Conservation (phyloP, 2,329 filamentous ascomycete genomes). For the Xylaria sp. region DNA sequence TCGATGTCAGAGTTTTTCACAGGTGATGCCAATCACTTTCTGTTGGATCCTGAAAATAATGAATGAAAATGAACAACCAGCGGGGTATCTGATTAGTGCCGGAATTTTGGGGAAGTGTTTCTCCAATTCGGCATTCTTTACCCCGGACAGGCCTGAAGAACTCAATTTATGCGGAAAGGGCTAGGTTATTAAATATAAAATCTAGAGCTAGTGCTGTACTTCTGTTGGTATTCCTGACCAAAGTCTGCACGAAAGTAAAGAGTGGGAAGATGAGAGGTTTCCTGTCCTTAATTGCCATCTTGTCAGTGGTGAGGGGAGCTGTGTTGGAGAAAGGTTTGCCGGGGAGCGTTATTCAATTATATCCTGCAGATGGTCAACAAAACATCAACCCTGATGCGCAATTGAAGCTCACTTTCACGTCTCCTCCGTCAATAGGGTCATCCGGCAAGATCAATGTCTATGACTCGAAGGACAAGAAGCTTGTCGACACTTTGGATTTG, state of each 20-base stretch:
- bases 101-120: conserved; percentile 2
- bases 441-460: conserved; percentile 34
- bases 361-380: conserved; percentile 23
- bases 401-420: conserved; percentile 27
- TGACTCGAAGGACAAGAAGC: conserved; percentile 26
- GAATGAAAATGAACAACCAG: too few species aligned
- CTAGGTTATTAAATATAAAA: conserved; percentile 3
- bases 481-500: conserved; percentile 31
- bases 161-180: not conserved
- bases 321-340: not conserved
- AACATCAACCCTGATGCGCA: conserved; percentile 32
- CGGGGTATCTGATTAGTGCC: not conserved
- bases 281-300: not conserved
- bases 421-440: conserved; percentile 27
- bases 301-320: conserved; percentile 13
- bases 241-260: not conserved
- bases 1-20: too few species aligned
- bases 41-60: too few species aligned
- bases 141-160: not conserved
- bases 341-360: conserved; percentile 16
- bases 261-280: conserved; percentile 17
- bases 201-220: not conserved
- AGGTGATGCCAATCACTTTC: too few species aligned
- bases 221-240: not conserved
- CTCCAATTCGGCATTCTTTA: conserved; percentile 30